Conservation (phyloP, 768 basidiomycete genomes). For the Calvatia gigantea region DNA sequence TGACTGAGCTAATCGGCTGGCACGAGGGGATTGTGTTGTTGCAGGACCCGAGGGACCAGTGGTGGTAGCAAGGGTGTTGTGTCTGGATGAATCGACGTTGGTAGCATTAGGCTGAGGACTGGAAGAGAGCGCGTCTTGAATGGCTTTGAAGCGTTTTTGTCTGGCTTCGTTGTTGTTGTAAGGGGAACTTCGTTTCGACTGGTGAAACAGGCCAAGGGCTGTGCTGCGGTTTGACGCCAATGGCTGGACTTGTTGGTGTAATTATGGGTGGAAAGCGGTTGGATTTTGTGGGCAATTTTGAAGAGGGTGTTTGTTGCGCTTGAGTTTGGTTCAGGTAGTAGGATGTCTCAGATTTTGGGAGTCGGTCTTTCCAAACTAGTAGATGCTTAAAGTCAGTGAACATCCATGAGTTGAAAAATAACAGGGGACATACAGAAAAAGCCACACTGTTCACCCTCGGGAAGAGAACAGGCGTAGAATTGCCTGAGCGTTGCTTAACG, state of each 20-base stretch:
- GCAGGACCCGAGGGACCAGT: neutral
- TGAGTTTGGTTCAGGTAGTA: neutral
- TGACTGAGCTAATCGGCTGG: neutral
- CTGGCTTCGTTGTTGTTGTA: neutral
- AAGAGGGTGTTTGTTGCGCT: neutral
- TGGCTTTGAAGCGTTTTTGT: slow-evolving; percentile 5
- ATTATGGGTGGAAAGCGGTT: neutral
- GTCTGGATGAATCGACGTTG: neutral
- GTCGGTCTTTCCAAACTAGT: slow-evolving; percentile 7
- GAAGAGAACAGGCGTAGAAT: slow-evolving; percentile 35
- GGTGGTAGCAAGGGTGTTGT: neutral
- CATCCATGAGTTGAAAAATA: neutral
- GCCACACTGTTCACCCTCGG: slow-evolving; percentile 22
- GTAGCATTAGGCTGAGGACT: neutral
- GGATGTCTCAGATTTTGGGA: neutral
- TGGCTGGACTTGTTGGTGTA: neutral
- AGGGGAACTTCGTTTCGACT: neutral
- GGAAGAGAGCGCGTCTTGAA: neutral
- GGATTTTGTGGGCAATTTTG: neutral
- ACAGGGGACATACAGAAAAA: slow-evolving; percentile 34
- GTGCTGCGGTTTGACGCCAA: neutral
- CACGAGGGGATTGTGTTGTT: neutral
- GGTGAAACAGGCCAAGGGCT: neutral
- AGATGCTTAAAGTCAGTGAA: neutral
- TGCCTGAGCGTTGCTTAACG: slow-evolving; percentile 14